Evolutionary conservation across 176 grass and related monocot species (phyloP), one percentile per base, ranked within the genome.

Genomic region (Oryza meyeriana): DNA sequence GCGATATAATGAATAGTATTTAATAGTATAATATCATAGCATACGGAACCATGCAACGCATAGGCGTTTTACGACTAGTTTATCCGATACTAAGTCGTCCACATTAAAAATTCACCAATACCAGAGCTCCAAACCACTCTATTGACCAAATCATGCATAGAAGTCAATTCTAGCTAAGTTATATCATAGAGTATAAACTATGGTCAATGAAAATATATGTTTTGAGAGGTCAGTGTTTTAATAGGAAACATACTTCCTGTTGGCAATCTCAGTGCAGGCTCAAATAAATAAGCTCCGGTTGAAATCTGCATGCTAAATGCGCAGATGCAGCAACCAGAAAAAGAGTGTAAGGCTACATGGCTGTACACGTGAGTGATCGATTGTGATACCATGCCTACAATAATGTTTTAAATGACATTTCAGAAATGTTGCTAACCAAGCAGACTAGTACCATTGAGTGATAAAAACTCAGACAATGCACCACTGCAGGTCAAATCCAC

Each of bases 121-220:
- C 77, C n/a, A 94, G 67, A 59, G 85, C 94, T 83, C 94, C 92
- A 87, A 97, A 92, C 91, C 94, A 97, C 59, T 97, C n/a, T 97
- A 81, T 94, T 97, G 94, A 94, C 74, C 87, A 80, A 97, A 97
- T 61, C 94, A n/a, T 97, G 83, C 25, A 57, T 6, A 72, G 8
- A 27, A 85, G n/a, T 16, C 3, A 12, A 89, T 72, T 28, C 30
- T n/a, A 12, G 30, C 10, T 27, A 27, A 80, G 38, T 69, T 22
- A 84, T 11, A 68, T 26, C 61, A 74, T 35, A 35, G 18, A 1
- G 6, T 45, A 65, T 7, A 80, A n/a, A n/a, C n/a, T n/a, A n/a
- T n/a, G 50, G 47, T 22, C 6, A 55, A 32, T 4, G 48, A n/a
- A n/a, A 76, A 7, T 7, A 83, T 4, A 64, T n/a, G 2, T 47